Conservation (phyloP, 192 early-diverging fungal species). For the Entomortierella beljakovae region DNA sequence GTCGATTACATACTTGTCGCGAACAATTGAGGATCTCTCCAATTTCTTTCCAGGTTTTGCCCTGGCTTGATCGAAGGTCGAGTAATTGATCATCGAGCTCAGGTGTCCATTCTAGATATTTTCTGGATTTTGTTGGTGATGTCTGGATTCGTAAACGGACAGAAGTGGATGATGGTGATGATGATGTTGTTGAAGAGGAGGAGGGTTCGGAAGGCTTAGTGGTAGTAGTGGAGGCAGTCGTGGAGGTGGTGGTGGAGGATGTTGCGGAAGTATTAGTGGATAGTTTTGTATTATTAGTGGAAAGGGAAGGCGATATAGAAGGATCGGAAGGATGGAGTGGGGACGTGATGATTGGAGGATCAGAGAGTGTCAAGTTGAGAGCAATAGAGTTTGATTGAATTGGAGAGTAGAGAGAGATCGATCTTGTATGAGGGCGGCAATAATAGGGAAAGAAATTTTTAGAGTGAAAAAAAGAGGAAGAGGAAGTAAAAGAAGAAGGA, state of each 20-base stretch:
- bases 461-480: too few species aligned
- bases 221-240: neutral
- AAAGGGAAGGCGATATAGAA: neutral
- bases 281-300: neutral
- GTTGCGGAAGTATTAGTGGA: neutral
- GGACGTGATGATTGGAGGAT: too few species aligned
- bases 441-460: too few species aligned
- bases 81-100: conserved; percentile 8
- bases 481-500: too few species aligned
- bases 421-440: too few species aligned
- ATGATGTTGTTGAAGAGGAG: neutral
- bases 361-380: too few species aligned
- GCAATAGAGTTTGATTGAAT: too few species aligned
- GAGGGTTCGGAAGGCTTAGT: neutral
- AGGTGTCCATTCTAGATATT: conserved; percentile 15
- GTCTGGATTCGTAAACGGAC: conserved; percentile 19
- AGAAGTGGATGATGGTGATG: neutral
- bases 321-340: too few species aligned
- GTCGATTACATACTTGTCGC: conserved; percentile 34
- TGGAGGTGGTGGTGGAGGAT: neutral
- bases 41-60: conserved; percentile 27
- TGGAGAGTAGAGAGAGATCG: too few species aligned
- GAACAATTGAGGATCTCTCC: conserved; percentile 7
- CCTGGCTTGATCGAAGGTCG: conserved; percentile 13
- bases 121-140: conserved; percentile 1